Evolutionary conservation across 75 land plant genomes (phyloP), one percentile per base, ranked within the genome.

Genomic region (Selaginella tamariscina): DNA sequence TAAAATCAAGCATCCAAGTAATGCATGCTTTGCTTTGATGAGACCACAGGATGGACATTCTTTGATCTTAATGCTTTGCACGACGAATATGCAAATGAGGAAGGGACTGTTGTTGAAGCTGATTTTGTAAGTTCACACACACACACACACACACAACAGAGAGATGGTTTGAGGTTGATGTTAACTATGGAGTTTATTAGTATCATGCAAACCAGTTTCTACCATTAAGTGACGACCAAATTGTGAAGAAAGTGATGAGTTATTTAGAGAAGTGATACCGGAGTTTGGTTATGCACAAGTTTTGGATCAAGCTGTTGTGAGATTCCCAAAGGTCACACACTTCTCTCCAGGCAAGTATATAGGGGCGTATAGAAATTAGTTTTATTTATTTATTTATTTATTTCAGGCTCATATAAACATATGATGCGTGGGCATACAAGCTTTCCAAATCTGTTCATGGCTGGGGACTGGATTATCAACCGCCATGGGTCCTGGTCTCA

Each of bases 401-500:
- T 31, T 30, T n/a, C 73, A 89, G 95, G 95, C 71, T 89, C 91
- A 26, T 89, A 89, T 69, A 82, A 83, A 33, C 77, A 82, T 69
- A 81, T 89, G 82, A 87, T 89, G 91, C 84, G 83, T 0, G 91
- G 88, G 18, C 81, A 80, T 2, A 89, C 95, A 28, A 79, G 82
- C 59, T 78, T 89, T 56, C 91, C 88, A 33, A 89, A 89, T 56
- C 70, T 87, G 49, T 89, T 78, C 59, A 87, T 89, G 91, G 91
- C 95, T 30, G 95, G 95, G 31, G 95, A 87, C 39, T 89, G 91
- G 91, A 84, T 89, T 44, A 66, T 81, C 64, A 87, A 49, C 33
- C 80, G 88, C 5, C 95, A 89, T 72, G 95, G 91, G 54, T 89
- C 95, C 24, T 87, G 95, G 88, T 75, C 86, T 49, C 87, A 89